Evolutionary conservation across 768 basidiomycete genomes (phyloP).

Genomic region (Russula abietina): DNA sequence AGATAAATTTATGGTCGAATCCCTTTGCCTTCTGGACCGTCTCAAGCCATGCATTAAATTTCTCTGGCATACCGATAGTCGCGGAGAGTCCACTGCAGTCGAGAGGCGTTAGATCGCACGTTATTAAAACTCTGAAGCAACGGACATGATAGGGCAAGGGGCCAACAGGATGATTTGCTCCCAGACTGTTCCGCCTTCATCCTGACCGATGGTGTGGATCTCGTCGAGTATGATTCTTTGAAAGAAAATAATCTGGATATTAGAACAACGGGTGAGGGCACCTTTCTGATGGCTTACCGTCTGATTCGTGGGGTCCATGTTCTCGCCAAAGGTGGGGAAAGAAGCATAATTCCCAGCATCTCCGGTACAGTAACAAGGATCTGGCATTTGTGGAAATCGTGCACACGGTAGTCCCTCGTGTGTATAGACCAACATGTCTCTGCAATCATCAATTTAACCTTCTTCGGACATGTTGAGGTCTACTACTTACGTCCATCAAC

Average conservation of each 20-base stretch:
- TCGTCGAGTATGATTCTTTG: constrained; percentile 62
- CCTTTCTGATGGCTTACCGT: constrained; percentile 35
- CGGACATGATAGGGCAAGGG: constrained; percentile 67
- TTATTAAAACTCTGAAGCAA: constrained; percentile 15
- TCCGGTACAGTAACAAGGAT: too few species aligned
- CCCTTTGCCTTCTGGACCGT: constrained; percentile 55
- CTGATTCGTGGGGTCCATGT: constrained; percentile 60
- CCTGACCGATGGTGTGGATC: constrained; percentile 64
- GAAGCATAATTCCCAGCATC: constrained; percentile 61
- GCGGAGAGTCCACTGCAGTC: constrained; percentile 57
- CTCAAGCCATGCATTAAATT: constrained; percentile 60
- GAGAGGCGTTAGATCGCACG: neutral
- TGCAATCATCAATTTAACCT: constrained; percentile 27
- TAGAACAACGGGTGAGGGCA: neutral
- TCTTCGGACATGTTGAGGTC: neutral
- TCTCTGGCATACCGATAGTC: constrained; percentile 59
- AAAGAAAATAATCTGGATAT: neutral
- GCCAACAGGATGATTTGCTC: constrained; percentile 67
- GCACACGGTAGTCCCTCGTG: constrained; percentile 56
- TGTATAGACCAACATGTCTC: constrained; percentile 61
- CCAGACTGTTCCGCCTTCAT: constrained; percentile 66
- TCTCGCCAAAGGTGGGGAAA: constrained; percentile 57
- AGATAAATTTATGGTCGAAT: constrained; percentile 52
- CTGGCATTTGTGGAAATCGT: too few species aligned
- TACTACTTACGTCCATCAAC: constrained; percentile 40